Percentiles rank a stretch among this genome's conserved stretches.
These are phyloP conservation scores for Vigna hirtella DNA, from an alignment of 306 rosid species.

Conservation along the genomic window DNA sequence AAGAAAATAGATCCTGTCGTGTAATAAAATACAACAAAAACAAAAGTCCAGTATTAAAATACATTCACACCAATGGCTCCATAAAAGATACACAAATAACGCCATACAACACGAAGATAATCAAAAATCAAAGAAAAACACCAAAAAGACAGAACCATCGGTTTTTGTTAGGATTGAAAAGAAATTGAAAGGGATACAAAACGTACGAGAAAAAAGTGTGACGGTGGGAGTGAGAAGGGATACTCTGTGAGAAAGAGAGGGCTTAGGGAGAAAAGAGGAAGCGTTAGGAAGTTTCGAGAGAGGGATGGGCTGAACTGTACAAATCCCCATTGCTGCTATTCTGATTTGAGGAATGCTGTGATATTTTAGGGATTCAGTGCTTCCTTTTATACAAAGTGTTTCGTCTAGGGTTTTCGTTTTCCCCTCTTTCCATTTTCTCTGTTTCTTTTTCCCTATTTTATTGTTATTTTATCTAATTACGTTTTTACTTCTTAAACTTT, in stretches of 20 bases:
- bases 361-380: background rate
- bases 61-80: background rate
- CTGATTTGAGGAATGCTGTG: background rate
- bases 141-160: background rate
- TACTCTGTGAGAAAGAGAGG: slow-evolving; percentile 31
- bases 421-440: background rate
- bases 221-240: slow-evolving; percentile 6
- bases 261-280: slow-evolving; percentile 1
- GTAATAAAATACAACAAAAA: background rate
- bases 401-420: slow-evolving; percentile 48
- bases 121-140: background rate
- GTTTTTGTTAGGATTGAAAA: background rate
- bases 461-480: too few relatives aligned
- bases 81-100: background rate
- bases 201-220: slow-evolving; percentile 46
- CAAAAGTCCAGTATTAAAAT: background rate
- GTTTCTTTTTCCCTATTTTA: too few relatives aligned
- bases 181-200: slow-evolving; percentile 29
- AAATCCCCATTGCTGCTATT: slow-evolving; percentile 37
- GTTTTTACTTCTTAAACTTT: too few relatives aligned
- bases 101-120: background rate
- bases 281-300: slow-evolving; percentile 36
- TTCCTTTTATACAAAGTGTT: slow-evolving; percentile 25
- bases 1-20: slow-evolving; percentile 47
- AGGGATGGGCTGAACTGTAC: slow-evolving; percentile 40